These are phyloP conservation scores for Nitzschia putrida DNA, from an alignment of 108 stramenopile genomes.

Conservation along the genomic window DNA sequence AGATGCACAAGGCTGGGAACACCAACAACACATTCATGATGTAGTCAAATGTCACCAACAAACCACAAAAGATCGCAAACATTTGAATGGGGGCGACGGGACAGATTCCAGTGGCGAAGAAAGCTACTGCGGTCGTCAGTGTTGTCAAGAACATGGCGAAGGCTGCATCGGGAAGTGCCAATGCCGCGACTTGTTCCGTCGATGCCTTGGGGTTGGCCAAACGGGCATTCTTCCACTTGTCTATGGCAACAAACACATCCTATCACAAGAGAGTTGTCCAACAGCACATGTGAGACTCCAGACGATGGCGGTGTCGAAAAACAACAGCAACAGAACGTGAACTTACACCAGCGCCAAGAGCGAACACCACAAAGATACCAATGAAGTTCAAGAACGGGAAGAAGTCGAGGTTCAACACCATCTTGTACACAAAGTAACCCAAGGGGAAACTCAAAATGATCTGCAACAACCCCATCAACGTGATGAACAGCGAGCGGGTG, in stretches of 20 bases:
- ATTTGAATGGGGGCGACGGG: conserved; percentile 47
- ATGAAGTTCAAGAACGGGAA: conserved; percentile 63
- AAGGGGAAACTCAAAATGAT: conserved; percentile 53
- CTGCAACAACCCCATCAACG: conserved; percentile 44
- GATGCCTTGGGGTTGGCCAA: conserved; percentile 17
- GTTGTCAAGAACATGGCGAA: conserved; percentile 54
- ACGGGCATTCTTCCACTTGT: conserved; percentile 56
- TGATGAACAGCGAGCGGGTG: conserved; percentile 45
- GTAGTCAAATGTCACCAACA: conserved; percentile 51
- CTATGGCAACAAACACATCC: conserved; percentile 50
- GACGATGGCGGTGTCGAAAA: no score
- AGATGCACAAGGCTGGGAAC: conserved; percentile 58
- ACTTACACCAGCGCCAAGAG: conserved; percentile 46
- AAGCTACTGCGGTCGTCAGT: conserved; percentile 51
- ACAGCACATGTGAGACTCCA: no score
- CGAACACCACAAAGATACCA: conserved; percentile 57
- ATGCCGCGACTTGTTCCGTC: conserved; percentile 46
- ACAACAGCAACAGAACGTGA: no score
- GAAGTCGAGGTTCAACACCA: conserved; percentile 42
- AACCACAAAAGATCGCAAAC: conserved; percentile 65
- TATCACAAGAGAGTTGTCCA: no score
- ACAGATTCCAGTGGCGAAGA: conserved; percentile 55
- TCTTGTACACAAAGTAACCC: conserved; percentile 51
- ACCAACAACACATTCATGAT: conserved; percentile 45
- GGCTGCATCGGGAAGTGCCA: conserved; percentile 54